Conservation (phyloP, 108 stramenopile species). For the Cyclostephanos invisitatus region DNA sequence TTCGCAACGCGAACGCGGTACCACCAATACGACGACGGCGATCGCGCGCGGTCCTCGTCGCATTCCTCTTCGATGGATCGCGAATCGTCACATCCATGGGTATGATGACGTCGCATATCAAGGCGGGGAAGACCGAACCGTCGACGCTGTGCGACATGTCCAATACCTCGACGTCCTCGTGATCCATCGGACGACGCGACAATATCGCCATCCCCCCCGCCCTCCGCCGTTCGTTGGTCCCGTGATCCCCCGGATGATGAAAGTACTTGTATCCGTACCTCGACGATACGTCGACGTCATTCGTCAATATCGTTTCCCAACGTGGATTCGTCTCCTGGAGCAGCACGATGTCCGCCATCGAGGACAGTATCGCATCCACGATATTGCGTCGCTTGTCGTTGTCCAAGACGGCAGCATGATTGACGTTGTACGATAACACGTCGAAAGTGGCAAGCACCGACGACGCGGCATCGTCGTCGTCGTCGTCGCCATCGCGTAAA, state of each 20-base stretch:
- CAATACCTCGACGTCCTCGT: constrained; percentile 22
- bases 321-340: constrained; percentile 45
- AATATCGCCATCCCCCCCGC: constrained; percentile 45
- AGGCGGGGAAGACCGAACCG: constrained; percentile 46
- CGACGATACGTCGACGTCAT: constrained; percentile 20
- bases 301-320: constrained; percentile 32
- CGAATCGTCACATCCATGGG: constrained; percentile 9
- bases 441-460: constrained; percentile 8
- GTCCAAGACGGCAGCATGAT: constrained; percentile 17
- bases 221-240: constrained; percentile 21
- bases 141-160: constrained; percentile 26
- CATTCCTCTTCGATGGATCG: too few species aligned
- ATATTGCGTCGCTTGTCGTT: constrained; percentile 16
- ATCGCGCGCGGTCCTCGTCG: neutral
- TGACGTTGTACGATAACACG: constrained; percentile 46
- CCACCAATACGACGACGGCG: neutral
- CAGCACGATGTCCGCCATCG: constrained; percentile 36
- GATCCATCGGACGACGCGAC: constrained; percentile 28
- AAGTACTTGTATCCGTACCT: constrained; percentile 21
- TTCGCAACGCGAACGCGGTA: neutral
- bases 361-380: constrained; percentile 40
- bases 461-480: neutral
- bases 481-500: neutral
- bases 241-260: constrained; percentile 44
- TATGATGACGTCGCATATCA: constrained; percentile 23